Percentiles rank a stretch among this genome's conserved stretches.
phyloP scores from a whole-genome alignment of 164 flowering plant genomes.

The Vitis vinifera region ASM3070453v1 NC_081816.1:22247001-22247500 shows the following conservation, averaged over 20 bases:
- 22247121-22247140: slow-evolving; percentile 98
- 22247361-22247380: no score
- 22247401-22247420: no score
- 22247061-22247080: background rate
- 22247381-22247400: no score
- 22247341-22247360: no score
- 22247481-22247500: background rate
- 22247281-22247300: background rate
- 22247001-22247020: background rate
- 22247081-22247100: background rate
- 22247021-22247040: background rate
- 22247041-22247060: background rate
- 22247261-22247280: background rate
- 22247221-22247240: slow-evolving; percentile 86
- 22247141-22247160: slow-evolving; percentile 75
- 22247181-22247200: slow-evolving; percentile 90
- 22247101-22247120: slow-evolving; percentile 5
- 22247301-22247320: background rate
- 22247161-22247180: slow-evolving; percentile 58
- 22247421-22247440: no score
- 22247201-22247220: slow-evolving; percentile 82
- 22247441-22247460: no score
- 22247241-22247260: slow-evolving; percentile 48
- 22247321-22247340: no score
- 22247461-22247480: background rate